phyloP scores from a whole-genome alignment of 2,329 filamentous ascomycete species.

The Scedosporium dehoogii region DNA sequence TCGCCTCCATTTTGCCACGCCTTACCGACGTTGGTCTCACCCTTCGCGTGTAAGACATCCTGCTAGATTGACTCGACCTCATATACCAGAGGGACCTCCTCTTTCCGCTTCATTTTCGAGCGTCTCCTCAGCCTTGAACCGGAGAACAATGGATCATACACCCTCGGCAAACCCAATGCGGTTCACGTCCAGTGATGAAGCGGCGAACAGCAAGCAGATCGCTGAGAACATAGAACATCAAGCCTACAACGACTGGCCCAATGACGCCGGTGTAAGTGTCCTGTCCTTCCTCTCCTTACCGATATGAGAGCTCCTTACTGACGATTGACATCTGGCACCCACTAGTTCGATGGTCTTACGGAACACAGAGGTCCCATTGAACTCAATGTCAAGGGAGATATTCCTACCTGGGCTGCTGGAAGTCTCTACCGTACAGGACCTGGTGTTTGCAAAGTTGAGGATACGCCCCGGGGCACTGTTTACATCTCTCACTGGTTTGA shows the following conservation, averaged over 20 bases:
- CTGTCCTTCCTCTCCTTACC: not conserved
- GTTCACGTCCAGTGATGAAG: not conserved
- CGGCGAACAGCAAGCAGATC: not conserved
- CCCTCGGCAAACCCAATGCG: slow-evolving; percentile 5
- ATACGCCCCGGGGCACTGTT: slow-evolving; percentile 46
- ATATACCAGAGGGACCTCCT: not conserved
- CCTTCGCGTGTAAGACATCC: no score
- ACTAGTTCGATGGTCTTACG: slow-evolving; percentile 56
- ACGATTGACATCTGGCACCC: not conserved
- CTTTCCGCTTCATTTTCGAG: not conserved
- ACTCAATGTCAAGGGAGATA: slow-evolving; percentile 52
- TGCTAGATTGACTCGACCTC: no score
- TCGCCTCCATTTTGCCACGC: no score
- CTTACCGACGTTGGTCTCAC: no score
- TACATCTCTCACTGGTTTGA: slow-evolving; percentile 72
- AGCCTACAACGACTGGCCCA: slow-evolving; percentile 35
- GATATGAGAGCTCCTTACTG: not conserved
- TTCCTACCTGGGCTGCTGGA: slow-evolving; percentile 63
- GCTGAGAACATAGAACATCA: slow-evolving; percentile 9
- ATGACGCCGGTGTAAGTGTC: slow-evolving; percentile 32
- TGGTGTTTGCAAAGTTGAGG: slow-evolving; percentile 51
- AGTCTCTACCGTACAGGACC: slow-evolving; percentile 67
- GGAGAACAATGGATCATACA: not conserved
- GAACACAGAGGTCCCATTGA: slow-evolving; percentile 57
- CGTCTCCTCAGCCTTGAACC: not conserved